phyloP scores from a whole-genome alignment of 257 asterid genomes.

The Solanum etuberosum region DNA sequence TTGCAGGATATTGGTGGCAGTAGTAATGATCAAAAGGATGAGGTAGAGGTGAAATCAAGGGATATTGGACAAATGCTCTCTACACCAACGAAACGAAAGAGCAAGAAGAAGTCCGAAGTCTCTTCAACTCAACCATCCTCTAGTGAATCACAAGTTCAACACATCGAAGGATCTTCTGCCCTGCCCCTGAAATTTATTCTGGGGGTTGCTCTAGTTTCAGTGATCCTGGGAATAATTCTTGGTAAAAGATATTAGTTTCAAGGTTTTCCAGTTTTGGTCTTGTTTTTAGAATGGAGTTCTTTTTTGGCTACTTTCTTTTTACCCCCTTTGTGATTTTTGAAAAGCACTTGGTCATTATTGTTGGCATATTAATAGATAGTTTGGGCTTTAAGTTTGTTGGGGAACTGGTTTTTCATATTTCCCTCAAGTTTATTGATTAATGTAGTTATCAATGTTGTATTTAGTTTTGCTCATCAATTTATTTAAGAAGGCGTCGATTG shows the following conservation, averaged over 20 bases:
- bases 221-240: conserved; percentile 53
- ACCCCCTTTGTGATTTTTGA: not conserved
- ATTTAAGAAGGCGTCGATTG: not conserved
- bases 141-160: conserved; percentile 24
- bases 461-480: not conserved
- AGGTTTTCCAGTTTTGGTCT: not conserved
- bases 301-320: not conserved
- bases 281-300: not conserved
- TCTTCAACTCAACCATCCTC: conserved; percentile 27
- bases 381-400: not conserved
- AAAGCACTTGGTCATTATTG: not conserved
- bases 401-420: not conserved
- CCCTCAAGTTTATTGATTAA: not conserved
- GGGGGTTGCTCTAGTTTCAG: conserved; percentile 77
- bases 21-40: conserved; percentile 29
- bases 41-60: conserved; percentile 35
- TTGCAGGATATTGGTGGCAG: not conserved
- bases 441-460: not conserved
- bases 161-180: conserved; percentile 27
- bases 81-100: conserved; percentile 52
- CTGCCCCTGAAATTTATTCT: conserved; percentile 36
- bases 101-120: conserved; percentile 35
- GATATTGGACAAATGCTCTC: conserved; percentile 34
- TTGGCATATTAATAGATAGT: not conserved
- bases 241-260: conserved; percentile 50